phyloP scores from a whole-genome alignment of 148 eudicot species.

The Linanthus parryae region DNA sequence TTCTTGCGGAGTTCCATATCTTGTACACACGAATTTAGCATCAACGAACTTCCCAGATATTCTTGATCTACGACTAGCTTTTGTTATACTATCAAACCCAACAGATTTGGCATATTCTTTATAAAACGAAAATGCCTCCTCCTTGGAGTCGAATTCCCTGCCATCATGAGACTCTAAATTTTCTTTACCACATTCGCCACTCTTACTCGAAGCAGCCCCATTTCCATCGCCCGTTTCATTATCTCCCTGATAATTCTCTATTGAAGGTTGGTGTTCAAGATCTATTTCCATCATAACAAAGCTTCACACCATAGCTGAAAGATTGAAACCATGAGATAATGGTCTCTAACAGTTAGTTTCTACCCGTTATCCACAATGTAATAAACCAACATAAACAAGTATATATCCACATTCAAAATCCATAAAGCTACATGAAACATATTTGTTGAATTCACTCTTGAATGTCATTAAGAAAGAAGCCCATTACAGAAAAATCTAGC shows the following conservation, averaged over 20 bases:
- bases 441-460: too few species aligned
- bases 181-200: constrained; percentile 2
- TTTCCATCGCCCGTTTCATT: neutral
- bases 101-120: constrained; percentile 11
- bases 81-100: constrained; percentile 9
- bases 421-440: too few species aligned
- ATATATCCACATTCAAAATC: too few species aligned
- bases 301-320: constrained; percentile 1
- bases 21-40: constrained; percentile 12
- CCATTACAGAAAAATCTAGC: too few species aligned
- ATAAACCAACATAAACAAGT: too few species aligned
- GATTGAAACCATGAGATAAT: neutral
- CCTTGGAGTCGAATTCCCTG: constrained; percentile 48
- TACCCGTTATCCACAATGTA: too few species aligned
- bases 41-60: constrained; percentile 11
- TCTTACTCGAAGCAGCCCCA: constrained; percentile 1
- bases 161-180: constrained; percentile 32
- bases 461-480: too few species aligned
- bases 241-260: constrained; percentile 11
- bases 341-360: neutral
- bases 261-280: constrained; percentile 12
- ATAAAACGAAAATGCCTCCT: constrained; percentile 4
- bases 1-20: constrained; percentile 8
- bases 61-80: constrained; percentile 13
- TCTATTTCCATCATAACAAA: constrained; percentile 9